Evolutionary conservation across 192 early-diverging fungal species (phyloP).

Genomic region (Backusella psychrophila): DNA sequence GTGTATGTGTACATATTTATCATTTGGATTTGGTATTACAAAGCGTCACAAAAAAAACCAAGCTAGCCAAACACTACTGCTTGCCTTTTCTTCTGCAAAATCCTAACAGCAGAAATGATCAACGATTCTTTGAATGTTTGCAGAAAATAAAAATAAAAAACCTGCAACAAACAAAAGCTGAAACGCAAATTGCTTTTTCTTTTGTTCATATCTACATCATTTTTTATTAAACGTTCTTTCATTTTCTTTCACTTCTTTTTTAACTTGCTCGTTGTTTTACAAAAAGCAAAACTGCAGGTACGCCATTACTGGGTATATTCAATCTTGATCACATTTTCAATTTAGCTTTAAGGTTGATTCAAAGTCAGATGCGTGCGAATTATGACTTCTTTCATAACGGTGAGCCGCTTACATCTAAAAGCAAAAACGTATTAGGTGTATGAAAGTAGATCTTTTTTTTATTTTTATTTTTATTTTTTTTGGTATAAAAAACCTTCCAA

Average conservation of each 20-base stretch:
- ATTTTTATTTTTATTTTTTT: background rate
- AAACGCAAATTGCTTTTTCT: background rate
- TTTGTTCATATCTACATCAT: background rate
- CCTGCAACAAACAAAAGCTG: background rate
- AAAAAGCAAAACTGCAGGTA: background rate
- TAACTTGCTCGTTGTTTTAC: background rate
- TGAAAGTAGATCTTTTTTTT: background rate
- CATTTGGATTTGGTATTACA: background rate
- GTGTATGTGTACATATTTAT: background rate
- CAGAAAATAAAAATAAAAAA: background rate
- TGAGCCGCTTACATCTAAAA: no score
- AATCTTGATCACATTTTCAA: slow-evolving; percentile 1
- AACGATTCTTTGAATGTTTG: background rate
- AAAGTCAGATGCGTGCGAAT: slow-evolving; percentile 3
- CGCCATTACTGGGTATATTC: background rate
- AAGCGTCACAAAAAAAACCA: background rate
- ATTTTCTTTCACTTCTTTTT: background rate
- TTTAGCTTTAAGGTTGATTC: background rate
- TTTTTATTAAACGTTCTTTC: background rate
- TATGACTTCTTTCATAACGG: background rate
- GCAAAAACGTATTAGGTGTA: background rate
- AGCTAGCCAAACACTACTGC: background rate
- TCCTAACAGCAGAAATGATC: background rate
- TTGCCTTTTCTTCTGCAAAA: background rate
- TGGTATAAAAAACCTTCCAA: background rate